Percentiles rank a stretch among this genome's conserved stretches.
Conservation (phyloP, 768 basidiomycete genomes). For the Amanita muscaria region DNA sequence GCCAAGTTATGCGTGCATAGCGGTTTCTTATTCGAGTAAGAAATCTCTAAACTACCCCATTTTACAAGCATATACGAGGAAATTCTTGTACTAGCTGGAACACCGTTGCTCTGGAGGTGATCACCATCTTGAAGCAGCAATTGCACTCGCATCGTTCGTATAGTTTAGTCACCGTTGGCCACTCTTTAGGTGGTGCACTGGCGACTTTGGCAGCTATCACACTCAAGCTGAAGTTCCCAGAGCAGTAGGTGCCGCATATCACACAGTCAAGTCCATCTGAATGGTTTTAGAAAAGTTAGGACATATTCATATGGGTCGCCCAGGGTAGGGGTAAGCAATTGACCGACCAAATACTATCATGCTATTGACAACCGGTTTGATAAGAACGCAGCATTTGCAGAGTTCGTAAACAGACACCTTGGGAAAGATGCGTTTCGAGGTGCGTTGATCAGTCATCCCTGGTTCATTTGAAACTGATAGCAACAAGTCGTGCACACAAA, state of each 20-base stretch:
- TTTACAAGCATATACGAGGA: neutral
- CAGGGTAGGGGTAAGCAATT: slow-evolving; percentile 33
- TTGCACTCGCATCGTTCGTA: slow-evolving; percentile 27
- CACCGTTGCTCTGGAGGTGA: slow-evolving; percentile 33
- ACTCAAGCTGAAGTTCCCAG: slow-evolving; percentile 33
- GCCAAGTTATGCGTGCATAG: slow-evolving; percentile 29
- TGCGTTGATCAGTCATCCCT: slow-evolving; percentile 11
- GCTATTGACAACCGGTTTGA: too few relatives aligned
- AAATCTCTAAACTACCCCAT: neutral
- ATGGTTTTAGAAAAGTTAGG: slow-evolving; percentile 22
- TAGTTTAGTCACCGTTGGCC: slow-evolving; percentile 38
- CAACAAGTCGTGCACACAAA: slow-evolving; percentile 39
- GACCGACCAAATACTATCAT: too few relatives aligned
- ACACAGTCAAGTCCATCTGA: neutral
- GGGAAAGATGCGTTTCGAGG: slow-evolving; percentile 35
- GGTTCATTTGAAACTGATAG: neutral
- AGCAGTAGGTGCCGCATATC: slow-evolving; percentile 18
- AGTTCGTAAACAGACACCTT: slow-evolving; percentile 34
- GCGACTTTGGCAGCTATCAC: slow-evolving; percentile 39
- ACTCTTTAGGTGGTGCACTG: slow-evolving; percentile 47
- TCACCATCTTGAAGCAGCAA: slow-evolving; percentile 27
- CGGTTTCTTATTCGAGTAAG: slow-evolving; percentile 44
- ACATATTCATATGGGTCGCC: slow-evolving; percentile 47
- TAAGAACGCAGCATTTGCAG: slow-evolving; percentile 39
- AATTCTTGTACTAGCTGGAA: slow-evolving; percentile 34